Evolutionary conservation across 495 filamentous ascomycete genomes (phyloP).

Genomic region (Hyaloscypha hepaticicola): DNA sequence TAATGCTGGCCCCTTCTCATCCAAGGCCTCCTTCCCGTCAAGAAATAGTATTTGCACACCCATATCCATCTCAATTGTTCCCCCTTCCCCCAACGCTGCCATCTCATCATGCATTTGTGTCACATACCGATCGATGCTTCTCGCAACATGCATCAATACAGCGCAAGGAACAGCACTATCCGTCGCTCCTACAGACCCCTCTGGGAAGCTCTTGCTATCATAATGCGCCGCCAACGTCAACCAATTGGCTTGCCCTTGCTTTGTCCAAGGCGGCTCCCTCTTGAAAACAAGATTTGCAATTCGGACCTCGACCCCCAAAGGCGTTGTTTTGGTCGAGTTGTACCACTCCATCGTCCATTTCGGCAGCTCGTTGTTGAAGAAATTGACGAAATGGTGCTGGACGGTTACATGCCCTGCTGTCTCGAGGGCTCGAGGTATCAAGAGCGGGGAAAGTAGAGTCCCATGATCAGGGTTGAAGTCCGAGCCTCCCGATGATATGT

Average conservation of each 20-base stretch:
- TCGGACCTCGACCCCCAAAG: slow-evolving; percentile 64
- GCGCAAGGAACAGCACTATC: slow-evolving; percentile 83
- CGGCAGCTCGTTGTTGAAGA: slow-evolving; percentile 68
- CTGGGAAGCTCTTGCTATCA: slow-evolving; percentile 59
- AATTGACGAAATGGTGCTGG: slow-evolving; percentile 73
- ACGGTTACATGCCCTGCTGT: slow-evolving; percentile 67
- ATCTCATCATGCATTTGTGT: slow-evolving; percentile 39
- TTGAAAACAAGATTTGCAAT: slow-evolving; percentile 81
- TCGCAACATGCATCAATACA: slow-evolving; percentile 69
- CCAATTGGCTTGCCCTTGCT: slow-evolving; percentile 63
- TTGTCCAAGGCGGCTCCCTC: slow-evolving; percentile 77
- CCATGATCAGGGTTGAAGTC: slow-evolving; percentile 48
- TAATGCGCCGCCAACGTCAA: slow-evolving; percentile 93
- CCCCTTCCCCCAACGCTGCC: slow-evolving; percentile 36
- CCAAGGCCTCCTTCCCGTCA: slow-evolving; percentile 90
- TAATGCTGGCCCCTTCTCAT: slow-evolving; percentile 70
- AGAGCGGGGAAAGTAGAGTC: slow-evolving; percentile 72
- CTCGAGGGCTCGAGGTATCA: slow-evolving; percentile 80
- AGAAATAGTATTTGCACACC: slow-evolving; percentile 84
- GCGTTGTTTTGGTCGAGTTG: slow-evolving; percentile 76
- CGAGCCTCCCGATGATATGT: slow-evolving; percentile 48
- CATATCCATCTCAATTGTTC: slow-evolving; percentile 42
- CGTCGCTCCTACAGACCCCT: slow-evolving; percentile 84
- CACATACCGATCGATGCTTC: slow-evolving; percentile 41
- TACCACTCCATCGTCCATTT: slow-evolving; percentile 78